Conservation (phyloP, 345 rosid genomes). For the Ceriops decandra region DNA sequence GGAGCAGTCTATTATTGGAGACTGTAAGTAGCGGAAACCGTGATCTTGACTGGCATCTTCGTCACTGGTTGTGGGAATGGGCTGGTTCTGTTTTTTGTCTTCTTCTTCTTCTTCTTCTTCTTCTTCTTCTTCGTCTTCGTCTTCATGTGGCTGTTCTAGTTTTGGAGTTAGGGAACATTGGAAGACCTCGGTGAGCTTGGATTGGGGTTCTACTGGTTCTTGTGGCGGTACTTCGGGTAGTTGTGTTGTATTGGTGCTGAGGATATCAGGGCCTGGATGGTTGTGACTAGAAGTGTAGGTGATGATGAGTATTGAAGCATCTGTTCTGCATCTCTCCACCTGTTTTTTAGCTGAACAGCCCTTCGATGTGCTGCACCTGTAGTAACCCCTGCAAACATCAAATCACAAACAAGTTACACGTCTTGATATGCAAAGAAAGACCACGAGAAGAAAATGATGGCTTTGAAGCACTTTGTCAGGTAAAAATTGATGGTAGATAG, state of each 20-base stretch:
- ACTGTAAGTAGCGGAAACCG: constrained; percentile 43
- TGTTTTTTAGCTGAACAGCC: constrained; percentile 73
- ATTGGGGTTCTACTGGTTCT: constrained; percentile 11
- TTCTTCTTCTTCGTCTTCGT: constrained; percentile 7
- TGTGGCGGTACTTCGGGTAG: neutral
- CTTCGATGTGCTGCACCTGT: constrained; percentile 71
- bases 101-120: constrained; percentile 16
- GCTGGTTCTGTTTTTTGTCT: constrained; percentile 9
- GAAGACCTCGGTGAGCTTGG: neutral
- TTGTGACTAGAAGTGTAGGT: constrained; percentile 63
- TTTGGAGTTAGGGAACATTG: constrained; percentile 15
- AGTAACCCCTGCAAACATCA: constrained; percentile 49
- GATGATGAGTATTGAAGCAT: constrained; percentile 57
- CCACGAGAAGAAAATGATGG: neutral
- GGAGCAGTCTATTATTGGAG: constrained; percentile 25
- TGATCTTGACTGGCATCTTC: constrained; percentile 30
- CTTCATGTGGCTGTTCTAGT: constrained; percentile 19
- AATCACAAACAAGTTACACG: neutral
- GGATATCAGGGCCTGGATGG: constrained; percentile 51
- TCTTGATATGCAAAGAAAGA: neutral
- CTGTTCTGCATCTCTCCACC: constrained; percentile 66
- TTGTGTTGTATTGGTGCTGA: constrained; percentile 10
- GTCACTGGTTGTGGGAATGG: constrained; percentile 8
- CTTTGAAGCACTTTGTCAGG: neutral
- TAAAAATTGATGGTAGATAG: neutral